phyloP scores from a whole-genome alignment of 176 grass and related monocot species.

The Eragrostis curvula region DNA sequence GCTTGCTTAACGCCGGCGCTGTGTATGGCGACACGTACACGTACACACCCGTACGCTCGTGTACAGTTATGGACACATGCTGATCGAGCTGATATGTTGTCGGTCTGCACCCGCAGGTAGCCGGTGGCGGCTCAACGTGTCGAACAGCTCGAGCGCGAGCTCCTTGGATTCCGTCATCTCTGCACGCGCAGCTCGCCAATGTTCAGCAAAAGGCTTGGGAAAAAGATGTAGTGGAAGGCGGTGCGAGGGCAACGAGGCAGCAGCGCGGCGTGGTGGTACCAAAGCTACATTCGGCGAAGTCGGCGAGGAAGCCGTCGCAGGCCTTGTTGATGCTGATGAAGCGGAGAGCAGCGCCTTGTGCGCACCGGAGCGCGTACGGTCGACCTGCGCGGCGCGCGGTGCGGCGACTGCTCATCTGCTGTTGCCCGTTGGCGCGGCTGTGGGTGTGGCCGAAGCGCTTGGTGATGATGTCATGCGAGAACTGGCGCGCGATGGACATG shows the following conservation, averaged over 20 bases:
- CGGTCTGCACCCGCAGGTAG: slow-evolving; percentile 63
- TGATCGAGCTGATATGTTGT: slow-evolving; percentile 60
- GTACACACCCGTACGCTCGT: not conserved
- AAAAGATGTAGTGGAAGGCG: not conserved
- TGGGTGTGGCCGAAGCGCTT: slow-evolving; percentile 72
- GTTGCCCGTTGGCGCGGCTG: slow-evolving; percentile 40
- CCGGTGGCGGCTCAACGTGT: slow-evolving; percentile 85
- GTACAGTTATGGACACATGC: not conserved
- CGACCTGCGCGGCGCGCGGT: slow-evolving; percentile 76
- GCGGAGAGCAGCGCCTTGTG: slow-evolving; percentile 83
- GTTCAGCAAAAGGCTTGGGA: not conserved
- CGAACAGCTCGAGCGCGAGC: slow-evolving; percentile 95
- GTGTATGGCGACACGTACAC: too few relatives aligned
- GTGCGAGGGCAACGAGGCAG: not conserved
- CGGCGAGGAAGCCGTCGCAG: slow-evolving; percentile 72
- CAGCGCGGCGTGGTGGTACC: slow-evolving; percentile 21
- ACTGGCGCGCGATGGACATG: slow-evolving; percentile 74
- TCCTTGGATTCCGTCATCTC: slow-evolving; percentile 97
- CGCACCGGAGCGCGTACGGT: slow-evolving; percentile 77
- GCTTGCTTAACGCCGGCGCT: slow-evolving; percentile 39
- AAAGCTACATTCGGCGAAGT: slow-evolving; percentile 99
- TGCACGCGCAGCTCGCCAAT: slow-evolving; percentile 29
- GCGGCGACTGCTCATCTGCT: slow-evolving; percentile 32
- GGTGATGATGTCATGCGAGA: slow-evolving; percentile 85
- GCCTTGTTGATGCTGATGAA: slow-evolving; percentile 91